Evolutionary conservation across 257 asterid genomes (phyloP), one percentile per base, ranked within the genome.

Genomic region (Ajuga chamaepitys): DNA sequence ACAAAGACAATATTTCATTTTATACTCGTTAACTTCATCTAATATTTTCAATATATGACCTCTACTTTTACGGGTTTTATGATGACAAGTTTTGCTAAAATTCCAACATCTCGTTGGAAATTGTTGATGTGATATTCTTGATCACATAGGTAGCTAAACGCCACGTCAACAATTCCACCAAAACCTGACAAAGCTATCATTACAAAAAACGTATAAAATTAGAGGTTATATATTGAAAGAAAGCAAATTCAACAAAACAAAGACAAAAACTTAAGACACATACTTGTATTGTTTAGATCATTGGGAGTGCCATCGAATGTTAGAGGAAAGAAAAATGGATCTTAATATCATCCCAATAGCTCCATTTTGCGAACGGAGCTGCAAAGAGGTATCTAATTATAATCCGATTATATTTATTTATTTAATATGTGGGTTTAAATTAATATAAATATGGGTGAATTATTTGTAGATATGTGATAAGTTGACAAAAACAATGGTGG

Each of bases 291-390:
- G 5, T 57, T 30, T 54, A 86, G 91, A 82, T 77, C 88, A 84
- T 51, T 80, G 83, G 82, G 81, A 75, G n/a, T 86, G 95, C 14
- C 83, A 74, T 70, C 70, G 26, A 58, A 55, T 17, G 32, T 50
- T 56, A 46, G 81, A 72, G 42, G 48, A 20, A 4, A 62, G 44
- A 18, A 30, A 3, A 16, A 35, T 81, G 14, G 84, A 86, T 69
- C 73, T 84, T 9, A 84, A 86, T 58, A 47, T 47, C 59, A 32
- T 41, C 46, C 79, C 82, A 10, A 21, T 69, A 10, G 70, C 77
- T 32, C 85, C 80, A 13, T 86, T 75, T 62, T 83, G 88, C 54
- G 72, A 63, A 12, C 35, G 16, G 28, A 70, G 71, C 64, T 86
- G 95, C 72, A 67, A 66, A 48, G 72, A 81, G 87, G 89, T 85